Conservation (phyloP, 2,329 filamentous ascomycete genomes). For the Diaporthe helianthi region DNA sequence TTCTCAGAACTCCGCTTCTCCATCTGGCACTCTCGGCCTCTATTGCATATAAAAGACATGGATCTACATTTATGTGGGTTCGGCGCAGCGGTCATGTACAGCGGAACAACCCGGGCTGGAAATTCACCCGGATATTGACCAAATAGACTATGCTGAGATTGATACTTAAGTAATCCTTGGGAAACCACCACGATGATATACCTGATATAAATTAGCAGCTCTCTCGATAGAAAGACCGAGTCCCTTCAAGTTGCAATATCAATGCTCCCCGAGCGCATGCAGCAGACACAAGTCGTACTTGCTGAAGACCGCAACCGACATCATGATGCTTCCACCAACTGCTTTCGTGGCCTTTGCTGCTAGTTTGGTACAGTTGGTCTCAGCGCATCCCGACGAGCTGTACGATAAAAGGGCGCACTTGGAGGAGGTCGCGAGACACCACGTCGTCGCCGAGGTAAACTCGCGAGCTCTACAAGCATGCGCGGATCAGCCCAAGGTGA, state of each 20-base stretch:
- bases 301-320: neutral
- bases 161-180: no score
- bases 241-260: neutral
- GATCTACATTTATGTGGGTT: neutral
- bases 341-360: neutral
- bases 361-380: conserved; percentile 23
- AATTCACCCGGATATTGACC: conserved; percentile 8
- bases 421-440: conserved; percentile 40
- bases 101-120: neutral
- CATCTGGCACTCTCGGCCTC: conserved; percentile 11
- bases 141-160: neutral
- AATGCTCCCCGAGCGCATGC: neutral
- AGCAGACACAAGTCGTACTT: neutral
- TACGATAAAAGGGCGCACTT: conserved; percentile 39
- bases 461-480: conserved; percentile 47
- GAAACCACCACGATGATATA: neutral
- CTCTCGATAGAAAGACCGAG: no score
- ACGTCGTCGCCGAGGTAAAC: conserved; percentile 42
- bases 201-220: neutral
- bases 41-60: neutral
- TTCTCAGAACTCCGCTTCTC: conserved; percentile 1
- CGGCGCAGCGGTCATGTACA: neutral
- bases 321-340: neutral
- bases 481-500: conserved; percentile 46
- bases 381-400: conserved; percentile 42